Evolutionary conservation across 495 filamentous ascomycete species (phyloP), one percentile per base, ranked within the genome.

Genomic region (Penicillium samsonianum): DNA sequence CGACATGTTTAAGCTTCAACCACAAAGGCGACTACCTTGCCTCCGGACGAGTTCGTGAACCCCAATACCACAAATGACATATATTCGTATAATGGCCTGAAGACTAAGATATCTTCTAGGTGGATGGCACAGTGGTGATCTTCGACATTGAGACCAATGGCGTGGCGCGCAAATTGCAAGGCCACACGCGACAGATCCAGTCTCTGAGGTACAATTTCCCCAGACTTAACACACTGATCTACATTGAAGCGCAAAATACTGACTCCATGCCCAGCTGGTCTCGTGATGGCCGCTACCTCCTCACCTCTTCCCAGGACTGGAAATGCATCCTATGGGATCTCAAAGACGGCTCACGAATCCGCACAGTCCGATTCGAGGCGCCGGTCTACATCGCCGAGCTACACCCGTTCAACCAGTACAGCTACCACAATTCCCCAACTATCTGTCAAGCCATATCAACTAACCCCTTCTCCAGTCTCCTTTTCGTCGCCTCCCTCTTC

Each of bases 131-230:
- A 16, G 88, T 98, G 44, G 88, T 96, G 33, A 89, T 99, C 51
- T 99, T 96, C 78, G 94, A 99, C 68, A 81, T 97, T 41, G 95
- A 97, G 68, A 98, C 95, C 26, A 94, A 92, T 78, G 92, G 93
- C 37, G 88, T 98, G 17, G 94, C 94, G 40, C 87, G 91, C 53
- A 97, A 97, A 70, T 80, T 98, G 33, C 84, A 90, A 51, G 94
- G 94, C 7, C 94, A 99, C 74, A 93, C 89, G 17, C 80, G 87
- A 57, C 91, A 94, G 65, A 90, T 98, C 40, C 91, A 94, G 58
- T 94, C 90, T 12, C 70, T 98, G 20, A 87, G 83, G 83, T 52
- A 52, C 80, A 73, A 72, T 31, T 50, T 45, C 56, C 40, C 17
- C 25, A 25, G 11, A 43, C 10, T 28, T 14, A 9, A 14, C 20